Evolutionary conservation across 495 filamentous ascomycete genomes (phyloP).

Genomic region (Lasiosphaeria miniovina): DNA sequence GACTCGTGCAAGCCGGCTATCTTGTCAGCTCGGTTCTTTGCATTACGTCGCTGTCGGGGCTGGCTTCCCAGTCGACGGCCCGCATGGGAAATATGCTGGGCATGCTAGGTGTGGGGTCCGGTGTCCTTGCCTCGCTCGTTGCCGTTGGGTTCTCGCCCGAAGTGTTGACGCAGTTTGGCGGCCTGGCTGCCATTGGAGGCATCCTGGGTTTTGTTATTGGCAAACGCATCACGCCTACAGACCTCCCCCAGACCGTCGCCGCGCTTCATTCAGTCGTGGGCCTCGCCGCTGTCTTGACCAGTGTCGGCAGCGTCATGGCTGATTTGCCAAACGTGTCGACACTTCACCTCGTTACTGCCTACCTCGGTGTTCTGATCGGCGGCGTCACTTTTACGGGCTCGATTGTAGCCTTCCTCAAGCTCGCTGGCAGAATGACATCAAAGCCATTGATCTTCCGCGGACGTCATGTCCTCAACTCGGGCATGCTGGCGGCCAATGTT

Average conservation of each 20-base stretch:
- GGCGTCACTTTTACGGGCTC: conserved; percentile 83
- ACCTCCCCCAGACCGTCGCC: conserved; percentile 77
- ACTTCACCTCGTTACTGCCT: conserved; percentile 74
- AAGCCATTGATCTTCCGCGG: conserved; percentile 65
- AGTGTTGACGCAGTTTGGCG: conserved; percentile 67
- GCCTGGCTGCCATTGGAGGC: conserved; percentile 65
- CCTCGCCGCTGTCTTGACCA: conserved; percentile 75
- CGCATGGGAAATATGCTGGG: conserved; percentile 77
- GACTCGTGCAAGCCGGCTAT: conserved; percentile 77
- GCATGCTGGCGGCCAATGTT: conserved; percentile 65
- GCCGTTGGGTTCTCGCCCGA: conserved; percentile 75
- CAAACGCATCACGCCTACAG: conserved; percentile 76
- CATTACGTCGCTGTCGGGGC: conserved; percentile 67
- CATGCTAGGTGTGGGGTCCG: conserved; percentile 73
- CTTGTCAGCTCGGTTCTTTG: conserved; percentile 75
- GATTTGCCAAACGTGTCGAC: conserved; percentile 62
- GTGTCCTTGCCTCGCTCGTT: conserved; percentile 71
- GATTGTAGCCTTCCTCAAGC: conserved; percentile 77
- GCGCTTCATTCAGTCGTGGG: conserved; percentile 81
- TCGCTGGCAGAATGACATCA: conserved; percentile 73
- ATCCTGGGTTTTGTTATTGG: conserved; percentile 65
- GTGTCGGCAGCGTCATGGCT: conserved; percentile 75
- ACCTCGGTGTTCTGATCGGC: conserved; percentile 75
- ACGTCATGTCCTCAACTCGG: conserved; percentile 66
- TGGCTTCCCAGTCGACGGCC: conserved; percentile 74